Evolutionary conservation across 2,329 filamentous ascomycete genomes (phyloP).

Genomic region (Fusarium subglutinans): DNA sequence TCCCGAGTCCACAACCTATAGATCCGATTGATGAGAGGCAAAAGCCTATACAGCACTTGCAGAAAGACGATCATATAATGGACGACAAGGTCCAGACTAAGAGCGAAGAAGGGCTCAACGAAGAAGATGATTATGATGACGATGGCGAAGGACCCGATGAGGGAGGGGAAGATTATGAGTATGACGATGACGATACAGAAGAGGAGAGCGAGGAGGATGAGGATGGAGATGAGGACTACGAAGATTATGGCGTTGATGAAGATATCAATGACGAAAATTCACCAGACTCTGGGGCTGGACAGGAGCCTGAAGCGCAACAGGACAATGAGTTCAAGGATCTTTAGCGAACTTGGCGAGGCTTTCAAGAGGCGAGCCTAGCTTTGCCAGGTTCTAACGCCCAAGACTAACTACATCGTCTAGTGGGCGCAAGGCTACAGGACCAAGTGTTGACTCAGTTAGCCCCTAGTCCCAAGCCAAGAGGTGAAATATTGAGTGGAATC

Average conservation of each 20-base stretch:
- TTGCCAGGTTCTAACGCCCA: too few relatives aligned
- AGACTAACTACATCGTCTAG: too few relatives aligned
- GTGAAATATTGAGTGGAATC: accelerated
- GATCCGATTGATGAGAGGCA: background rate
- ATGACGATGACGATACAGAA: background rate
- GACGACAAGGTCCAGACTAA: background rate
- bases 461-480: accelerated
- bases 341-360: too few relatives aligned
- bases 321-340: too few relatives aligned
- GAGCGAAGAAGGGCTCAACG: background rate
- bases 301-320: too few relatives aligned
- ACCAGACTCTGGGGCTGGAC: too few relatives aligned
- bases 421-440: too few relatives aligned
- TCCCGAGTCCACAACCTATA: too few relatives aligned
- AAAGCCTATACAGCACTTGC: background rate
- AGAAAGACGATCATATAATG: background rate
- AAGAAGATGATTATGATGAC: background rate
- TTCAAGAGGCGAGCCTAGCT: too few relatives aligned
- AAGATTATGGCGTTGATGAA: too few relatives aligned
- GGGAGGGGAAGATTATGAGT: background rate
- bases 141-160: background rate
- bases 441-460: accelerated
- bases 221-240: background rate
- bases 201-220: background rate
- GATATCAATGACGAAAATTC: too few relatives aligned